phyloP scores from a whole-genome alignment of 257 asterid genomes.

The Osmanthus fragrans region DNA sequence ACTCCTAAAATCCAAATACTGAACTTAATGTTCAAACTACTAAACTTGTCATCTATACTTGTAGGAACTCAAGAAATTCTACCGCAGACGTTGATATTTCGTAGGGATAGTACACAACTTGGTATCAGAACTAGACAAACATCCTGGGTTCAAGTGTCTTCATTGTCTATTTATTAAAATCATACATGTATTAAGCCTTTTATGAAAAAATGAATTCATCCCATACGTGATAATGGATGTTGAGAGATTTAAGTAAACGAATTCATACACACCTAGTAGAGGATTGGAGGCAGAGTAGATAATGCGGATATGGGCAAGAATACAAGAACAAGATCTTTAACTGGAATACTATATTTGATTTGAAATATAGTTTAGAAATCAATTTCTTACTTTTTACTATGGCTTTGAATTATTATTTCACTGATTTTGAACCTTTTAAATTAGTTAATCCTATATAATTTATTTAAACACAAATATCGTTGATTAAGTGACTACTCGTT shows the following conservation, averaged over 20 bases:
- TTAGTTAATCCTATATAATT: neutral
- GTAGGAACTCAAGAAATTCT: no score
- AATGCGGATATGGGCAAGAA: neutral
- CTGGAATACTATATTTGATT: neutral
- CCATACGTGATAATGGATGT: neutral
- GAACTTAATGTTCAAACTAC: no score
- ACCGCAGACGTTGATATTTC: no score
- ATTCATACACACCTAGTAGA: neutral
- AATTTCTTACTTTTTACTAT: neutral
- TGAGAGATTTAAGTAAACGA: neutral
- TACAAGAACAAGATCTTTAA: neutral
- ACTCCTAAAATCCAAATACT: no score
- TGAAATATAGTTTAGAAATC: neutral
- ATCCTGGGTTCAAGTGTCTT: neutral
- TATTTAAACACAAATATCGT: neutral
- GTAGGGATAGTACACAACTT: neutral
- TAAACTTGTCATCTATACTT: no score
- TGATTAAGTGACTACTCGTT: neutral
- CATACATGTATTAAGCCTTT: neutral
- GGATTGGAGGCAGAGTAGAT: neutral
- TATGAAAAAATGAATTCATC: neutral
- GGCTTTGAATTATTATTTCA: neutral
- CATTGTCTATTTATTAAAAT: neutral
- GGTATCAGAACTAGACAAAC: neutral
- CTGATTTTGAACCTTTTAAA: neutral